These are phyloP conservation scores for Leccinum barrowsii DNA, from an alignment of 768 basidiomycete genomes.

Conservation along the genomic window DNA sequence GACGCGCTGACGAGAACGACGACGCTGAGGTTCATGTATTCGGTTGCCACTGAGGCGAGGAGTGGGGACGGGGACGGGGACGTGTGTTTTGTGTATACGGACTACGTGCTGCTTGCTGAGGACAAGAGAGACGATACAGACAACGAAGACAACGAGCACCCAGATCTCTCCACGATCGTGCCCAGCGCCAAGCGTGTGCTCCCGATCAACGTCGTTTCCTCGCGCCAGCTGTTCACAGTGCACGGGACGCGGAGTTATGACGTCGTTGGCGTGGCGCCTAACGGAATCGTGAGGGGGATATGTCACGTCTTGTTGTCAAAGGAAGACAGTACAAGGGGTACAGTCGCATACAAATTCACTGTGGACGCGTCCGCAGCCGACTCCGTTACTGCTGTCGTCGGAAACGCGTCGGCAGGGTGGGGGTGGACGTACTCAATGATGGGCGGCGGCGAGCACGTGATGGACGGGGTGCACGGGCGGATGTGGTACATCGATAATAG, in stretches of 20 bases:
- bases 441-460: background rate
- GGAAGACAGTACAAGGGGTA: background rate
- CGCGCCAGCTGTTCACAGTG: constrained; percentile 11
- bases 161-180: background rate
- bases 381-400: constrained; percentile 3
- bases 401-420: constrained; percentile 11
- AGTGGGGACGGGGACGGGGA: too few relatives aligned
- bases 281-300: constrained; percentile 14
- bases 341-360: constrained; percentile 8
- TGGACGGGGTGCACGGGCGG: constrained; percentile 12
- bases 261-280: constrained; percentile 10
- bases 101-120: constrained; percentile 7
- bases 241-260: constrained; percentile 5
- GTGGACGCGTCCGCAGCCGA: constrained; percentile 14
- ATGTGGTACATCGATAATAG: background rate
- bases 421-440: background rate
- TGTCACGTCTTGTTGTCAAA: background rate
- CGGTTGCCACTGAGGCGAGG: background rate
- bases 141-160: background rate
- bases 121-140: background rate
- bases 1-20: constrained; percentile 9
- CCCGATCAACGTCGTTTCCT: constrained; percentile 1
- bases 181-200: constrained; percentile 2
- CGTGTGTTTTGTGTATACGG: constrained; percentile 10
- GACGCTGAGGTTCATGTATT: constrained; percentile 22